A percentile compares a stretch with the other conserved stretches of the same genome.
Evolutionary conservation across 2,329 filamentous ascomycete species (phyloP).

Genomic region (Colletotrichum sp.): DNA sequence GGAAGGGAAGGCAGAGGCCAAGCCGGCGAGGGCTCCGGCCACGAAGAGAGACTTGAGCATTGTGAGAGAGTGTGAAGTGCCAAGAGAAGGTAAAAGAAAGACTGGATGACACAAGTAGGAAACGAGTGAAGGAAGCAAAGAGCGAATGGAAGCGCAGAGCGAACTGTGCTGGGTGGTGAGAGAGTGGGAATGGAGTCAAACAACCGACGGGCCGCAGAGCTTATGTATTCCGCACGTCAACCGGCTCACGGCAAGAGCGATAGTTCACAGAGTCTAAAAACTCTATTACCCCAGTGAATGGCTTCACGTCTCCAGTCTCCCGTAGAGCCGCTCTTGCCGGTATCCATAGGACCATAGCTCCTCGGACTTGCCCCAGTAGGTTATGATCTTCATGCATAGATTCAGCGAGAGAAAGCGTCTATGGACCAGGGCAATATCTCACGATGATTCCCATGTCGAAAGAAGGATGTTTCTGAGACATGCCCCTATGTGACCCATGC

Average conservation of each 20-base stretch:
- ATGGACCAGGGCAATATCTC: background rate
- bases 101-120: background rate
- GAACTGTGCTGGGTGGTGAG: background rate
- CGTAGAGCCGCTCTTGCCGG: background rate
- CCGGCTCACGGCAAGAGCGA: background rate
- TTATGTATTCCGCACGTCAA: background rate
- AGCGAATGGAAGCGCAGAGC: constrained; percentile 5
- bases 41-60: constrained; percentile 5
- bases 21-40: background rate
- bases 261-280: background rate
- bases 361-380: background rate
- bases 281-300: background rate
- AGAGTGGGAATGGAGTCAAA: background rate
- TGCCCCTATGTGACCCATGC: background rate
- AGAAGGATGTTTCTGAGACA: background rate
- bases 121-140: background rate
- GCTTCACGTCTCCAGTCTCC: background rate
- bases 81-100: constrained; percentile 1
- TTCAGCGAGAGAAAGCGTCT: background rate
- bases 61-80: background rate
- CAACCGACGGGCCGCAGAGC: background rate
- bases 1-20: constrained; percentile 9
- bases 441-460: background rate
- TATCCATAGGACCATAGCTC: background rate
- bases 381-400: background rate